Evolutionary conservation across 2,329 filamentous ascomycete species (phyloP), one percentile per base, ranked within the genome.

Genomic region (Aspergillus melleus): DNA sequence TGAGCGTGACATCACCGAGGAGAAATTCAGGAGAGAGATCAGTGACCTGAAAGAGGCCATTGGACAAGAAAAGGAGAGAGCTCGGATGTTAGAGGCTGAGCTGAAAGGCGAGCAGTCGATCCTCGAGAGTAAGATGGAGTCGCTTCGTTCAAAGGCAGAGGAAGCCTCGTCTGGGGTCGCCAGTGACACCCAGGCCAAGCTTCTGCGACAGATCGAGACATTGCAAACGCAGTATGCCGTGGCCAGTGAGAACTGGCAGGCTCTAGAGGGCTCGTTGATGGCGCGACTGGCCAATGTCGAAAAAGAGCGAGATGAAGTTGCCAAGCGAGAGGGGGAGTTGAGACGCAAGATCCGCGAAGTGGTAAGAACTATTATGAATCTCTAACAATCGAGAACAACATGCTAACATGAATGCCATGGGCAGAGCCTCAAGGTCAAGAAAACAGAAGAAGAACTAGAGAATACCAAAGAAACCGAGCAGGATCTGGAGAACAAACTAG

Each of bases 181-280:
- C 6, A 90, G 92, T 14, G 91, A 96, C 71, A 87, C 90, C 0
- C 92, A 96, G 69, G 90, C 90, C 49, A 98, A 97, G 74, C 82
- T 98, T 46, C 81, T 98, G 49, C 88, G 95, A 46, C 96, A 99
- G 76, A 90, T 99, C 56, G 95, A 99, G 79, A 97, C 91, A 0
- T 79, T 99, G 42, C 95, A 99, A 76, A 95, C 91, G 6, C 96
- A 99, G 74, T 96, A 99, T 76, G 88, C 92, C 0, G 88, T 96
- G 57, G 95, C 95, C 1, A 95, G 91, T 66, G 92, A 96, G 71
- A 99, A 99, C 69, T 99, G 96, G 95, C 93, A 97, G 72, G 91
- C 92, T 0, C 96, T 99, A 62, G 94, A 99, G 75, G 86, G 90
- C 10, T 96, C 91, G 2, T 78, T 99, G 32, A 84, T 94, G 54